Percentiles rank a stretch among this genome's conserved stretches.
phyloP scores from a whole-genome alignment of 2,329 filamentous ascomycete species.

The Penicillium sp. region DNA sequence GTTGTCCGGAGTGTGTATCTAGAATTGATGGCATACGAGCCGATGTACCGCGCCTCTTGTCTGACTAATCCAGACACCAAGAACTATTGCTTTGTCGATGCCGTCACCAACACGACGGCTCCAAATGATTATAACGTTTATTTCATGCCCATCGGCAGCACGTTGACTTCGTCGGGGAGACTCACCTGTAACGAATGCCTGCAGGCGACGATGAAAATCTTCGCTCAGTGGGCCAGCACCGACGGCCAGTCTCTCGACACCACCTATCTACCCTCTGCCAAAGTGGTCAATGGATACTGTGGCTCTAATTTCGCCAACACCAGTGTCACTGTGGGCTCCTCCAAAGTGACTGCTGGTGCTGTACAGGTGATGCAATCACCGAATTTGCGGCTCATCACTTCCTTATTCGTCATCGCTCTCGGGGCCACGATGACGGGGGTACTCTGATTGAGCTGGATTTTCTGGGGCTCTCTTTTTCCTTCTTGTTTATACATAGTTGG shows the following conservation, averaged over 20 bases:
- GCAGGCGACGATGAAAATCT: slow-evolving; percentile 79
- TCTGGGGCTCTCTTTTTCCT: not conserved
- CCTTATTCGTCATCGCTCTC: slow-evolving; percentile 14
- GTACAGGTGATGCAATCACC: slow-evolving; percentile 12
- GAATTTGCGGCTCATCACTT: slow-evolving; percentile 8
- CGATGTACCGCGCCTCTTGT: slow-evolving; percentile 80
- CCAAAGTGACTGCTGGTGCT: slow-evolving; percentile 19
- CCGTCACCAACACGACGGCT: slow-evolving; percentile 74
- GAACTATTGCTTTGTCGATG: slow-evolving; percentile 79
- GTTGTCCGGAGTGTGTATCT: slow-evolving; percentile 74
- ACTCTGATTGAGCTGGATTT: slow-evolving; percentile 12
- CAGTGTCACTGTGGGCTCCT: slow-evolving; percentile 44
- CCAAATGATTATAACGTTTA: slow-evolving; percentile 79
- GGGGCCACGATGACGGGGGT: slow-evolving; percentile 10
- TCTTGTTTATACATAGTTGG: slow-evolving; percentile 3
- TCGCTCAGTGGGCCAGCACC: slow-evolving; percentile 69
- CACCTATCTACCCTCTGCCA: slow-evolving; percentile 73
- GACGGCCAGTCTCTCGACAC: slow-evolving; percentile 66
- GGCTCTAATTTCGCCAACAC: slow-evolving; percentile 59
- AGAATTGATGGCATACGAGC: slow-evolving; percentile 75
- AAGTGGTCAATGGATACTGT: slow-evolving; percentile 69
- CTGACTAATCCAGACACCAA: slow-evolving; percentile 67
- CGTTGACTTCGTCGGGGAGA: slow-evolving; percentile 63
- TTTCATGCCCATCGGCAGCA: slow-evolving; percentile 77
- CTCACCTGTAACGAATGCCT: slow-evolving; percentile 79